Evolutionary conservation across 352 stramenopile genomes (phyloP), one percentile per base, ranked within the genome.

Genomic region (Nothophytophthora sp.): DNA sequence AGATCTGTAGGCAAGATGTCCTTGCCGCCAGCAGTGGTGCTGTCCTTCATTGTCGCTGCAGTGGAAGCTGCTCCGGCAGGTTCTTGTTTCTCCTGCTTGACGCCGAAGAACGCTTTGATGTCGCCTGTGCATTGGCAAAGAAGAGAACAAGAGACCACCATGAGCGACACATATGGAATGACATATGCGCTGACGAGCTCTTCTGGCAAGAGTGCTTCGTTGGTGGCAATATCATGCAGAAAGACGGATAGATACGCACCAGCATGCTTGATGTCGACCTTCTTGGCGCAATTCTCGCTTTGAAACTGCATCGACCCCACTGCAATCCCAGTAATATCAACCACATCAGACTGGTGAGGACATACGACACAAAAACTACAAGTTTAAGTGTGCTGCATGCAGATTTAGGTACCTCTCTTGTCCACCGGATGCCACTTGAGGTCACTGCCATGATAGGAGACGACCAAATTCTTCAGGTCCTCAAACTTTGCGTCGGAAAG

Each of bases 371-470:
- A 32, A 11, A 18, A 16, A 15, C 16, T 15, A 8, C n/a, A 6
- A 19, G 35, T 33, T 11, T 36, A 15, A 13, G 39, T 5, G n/a
- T 12, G 28, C 12, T n/a, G 8, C 16, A 42, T 19, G 7, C 19
- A 41, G 11, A 18, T 38, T 24, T 18, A n/a, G 44, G 7, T 44
- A 90, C 81, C 58, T 68, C 72, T 72, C 50, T 86, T 86, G 45
- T 92, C 84, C 2, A 96, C 86, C 5, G 86, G 72, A 41, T 96
- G 66, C 64, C 70, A 92, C 24, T 76, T 75, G n/a, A 96, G 58
- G 19, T 89, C 81, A 2, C 54, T 53, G 0, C 48, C 69, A 8
- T 41, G 43, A 55, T 90, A 90, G 0, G 76, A 65, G 13, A 63
- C 34, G n/a, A 92, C 39, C 20, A 92, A 47, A 25, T 83, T 63